Evolutionary conservation across 768 basidiomycete genomes (phyloP).

Genomic region (Polyporus arcularius): DNA sequence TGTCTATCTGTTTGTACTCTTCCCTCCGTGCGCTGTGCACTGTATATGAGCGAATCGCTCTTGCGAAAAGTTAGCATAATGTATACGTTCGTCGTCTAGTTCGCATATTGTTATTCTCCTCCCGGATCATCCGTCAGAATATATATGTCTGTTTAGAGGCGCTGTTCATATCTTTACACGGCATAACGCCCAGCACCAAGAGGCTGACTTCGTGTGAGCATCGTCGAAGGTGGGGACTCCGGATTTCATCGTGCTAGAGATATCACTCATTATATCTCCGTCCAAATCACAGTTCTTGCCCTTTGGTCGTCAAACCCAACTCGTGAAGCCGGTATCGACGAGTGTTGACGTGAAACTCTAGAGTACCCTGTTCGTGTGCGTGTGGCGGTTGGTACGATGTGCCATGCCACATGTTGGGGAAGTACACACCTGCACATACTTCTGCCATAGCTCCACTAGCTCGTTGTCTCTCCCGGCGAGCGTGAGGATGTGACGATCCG

Average conservation of each 20-base stretch:
- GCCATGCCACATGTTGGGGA: no score
- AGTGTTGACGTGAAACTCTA: conserved; percentile 3
- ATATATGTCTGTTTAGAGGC: not conserved
- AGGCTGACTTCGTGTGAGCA: no score
- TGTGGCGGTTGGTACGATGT: no score
- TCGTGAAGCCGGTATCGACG: conserved; percentile 4
- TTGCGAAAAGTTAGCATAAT: not conserved
- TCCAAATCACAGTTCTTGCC: not conserved
- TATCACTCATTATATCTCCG: not conserved
- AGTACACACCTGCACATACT: not conserved
- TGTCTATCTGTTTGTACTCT: conserved; percentile 5
- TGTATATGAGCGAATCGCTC: not conserved
- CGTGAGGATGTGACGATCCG: not conserved
- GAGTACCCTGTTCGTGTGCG: not conserved
- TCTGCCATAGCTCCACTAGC: not conserved
- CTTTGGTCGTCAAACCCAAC: not conserved
- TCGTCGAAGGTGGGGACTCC: not conserved
- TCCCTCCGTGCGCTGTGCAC: not conserved
- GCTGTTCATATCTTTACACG: no score
- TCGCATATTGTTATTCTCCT: conserved; percentile 18
- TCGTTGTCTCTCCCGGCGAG: not conserved
- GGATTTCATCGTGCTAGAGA: not conserved
- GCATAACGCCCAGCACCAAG: no score
- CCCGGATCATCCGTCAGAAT: not conserved
- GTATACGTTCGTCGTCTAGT: conserved; percentile 3